Percentiles rank a stretch among this genome's conserved stretches.
Conservation (phyloP, 768 basidiomycete genomes). For the Clitopilus hobsonii region DNA sequence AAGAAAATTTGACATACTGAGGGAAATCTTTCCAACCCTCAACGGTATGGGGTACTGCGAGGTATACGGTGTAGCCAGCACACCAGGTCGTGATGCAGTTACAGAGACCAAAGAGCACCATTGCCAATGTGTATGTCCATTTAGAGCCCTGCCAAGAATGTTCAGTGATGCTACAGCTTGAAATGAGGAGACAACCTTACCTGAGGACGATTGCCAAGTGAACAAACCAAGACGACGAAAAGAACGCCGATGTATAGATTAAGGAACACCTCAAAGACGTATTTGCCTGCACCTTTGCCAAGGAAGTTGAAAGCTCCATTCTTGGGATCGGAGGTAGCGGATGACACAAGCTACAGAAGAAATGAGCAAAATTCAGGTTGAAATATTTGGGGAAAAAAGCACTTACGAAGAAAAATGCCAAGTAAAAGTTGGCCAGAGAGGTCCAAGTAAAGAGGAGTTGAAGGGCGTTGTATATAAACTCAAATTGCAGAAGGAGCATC, state of each 20-base stretch:
- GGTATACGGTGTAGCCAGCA: constrained; percentile 86
- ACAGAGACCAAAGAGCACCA: constrained; percentile 75
- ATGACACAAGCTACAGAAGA: constrained; percentile 64
- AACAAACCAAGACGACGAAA: constrained; percentile 80
- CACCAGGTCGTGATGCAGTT: constrained; percentile 83
- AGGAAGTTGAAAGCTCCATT: constrained; percentile 82
- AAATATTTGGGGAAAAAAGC: constrained; percentile 10
- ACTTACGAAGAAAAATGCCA: constrained; percentile 90
- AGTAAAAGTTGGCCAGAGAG: constrained; percentile 86
- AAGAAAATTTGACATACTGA: constrained; percentile 40
- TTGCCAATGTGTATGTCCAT: constrained; percentile 75
- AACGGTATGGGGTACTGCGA: constrained; percentile 72
- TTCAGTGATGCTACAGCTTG: neutral
- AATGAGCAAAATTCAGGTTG: constrained; percentile 13
- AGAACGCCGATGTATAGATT: constrained; percentile 82
- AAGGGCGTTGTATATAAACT: constrained; percentile 78
- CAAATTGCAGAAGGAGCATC: constrained; percentile 57
- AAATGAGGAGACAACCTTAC: constrained; percentile 17
- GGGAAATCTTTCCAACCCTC: constrained; percentile 72
- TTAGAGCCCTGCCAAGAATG: constrained; percentile 60
- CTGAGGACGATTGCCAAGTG: constrained; percentile 88
- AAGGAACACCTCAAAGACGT: constrained; percentile 74
- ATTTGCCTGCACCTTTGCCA: constrained; percentile 62
- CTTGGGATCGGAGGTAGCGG: constrained; percentile 55
- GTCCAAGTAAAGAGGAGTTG: constrained; percentile 96